Evolutionary conservation across 2,329 filamentous ascomycete species (phyloP), one percentile per base, ranked within the genome.

Genomic region (Aspergillus novofumigatus): DNA sequence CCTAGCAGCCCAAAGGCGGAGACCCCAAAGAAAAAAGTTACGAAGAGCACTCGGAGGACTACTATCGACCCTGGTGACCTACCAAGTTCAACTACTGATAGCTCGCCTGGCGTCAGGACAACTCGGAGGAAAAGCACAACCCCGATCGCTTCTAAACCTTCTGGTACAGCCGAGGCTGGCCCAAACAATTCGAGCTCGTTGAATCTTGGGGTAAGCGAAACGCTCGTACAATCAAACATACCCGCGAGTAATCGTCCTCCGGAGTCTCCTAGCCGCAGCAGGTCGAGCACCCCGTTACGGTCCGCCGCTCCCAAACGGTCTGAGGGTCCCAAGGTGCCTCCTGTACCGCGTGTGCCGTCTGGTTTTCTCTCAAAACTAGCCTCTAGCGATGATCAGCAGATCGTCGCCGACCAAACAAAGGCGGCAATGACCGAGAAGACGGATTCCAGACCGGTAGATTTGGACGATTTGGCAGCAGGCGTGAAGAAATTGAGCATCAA

Each of bases 41-140:
- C 77, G 55, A 78, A 76, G 61, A 66, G 70, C 55, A 80, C 76
- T 61, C 81, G 88, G 32, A 78, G 88, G 54, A 87, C 79, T 60
- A 91, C 87, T 0, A 82, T 88, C 48, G 82, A 80, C 28, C 81
- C 81, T 28, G 70, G 76, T n/a, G 75, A 79, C 38, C 65, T 83
- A 7, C 73, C 78, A 42, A 71, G 72, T 58, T 56, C 69, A n/a
- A 58, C 67, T 10, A 44, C 55, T 35, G 63, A 65, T 35, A 59
- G 59, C 23, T 67, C 68, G 0, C 64, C 69, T 9, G 63, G 58
- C 1, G 55, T 60, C n/a, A 62, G 60, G 48, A 55, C 61, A 14
- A 59, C 62, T 42, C 65, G 70, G 26, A 59, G 70, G 41, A 71
- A 72, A 59, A 74, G 69, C 35, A 55, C 67, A 11, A 63, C 62